Evolutionary conservation across 306 rosid genomes (phyloP).

Genomic region (Glycyrrhiza uralensis): DNA sequence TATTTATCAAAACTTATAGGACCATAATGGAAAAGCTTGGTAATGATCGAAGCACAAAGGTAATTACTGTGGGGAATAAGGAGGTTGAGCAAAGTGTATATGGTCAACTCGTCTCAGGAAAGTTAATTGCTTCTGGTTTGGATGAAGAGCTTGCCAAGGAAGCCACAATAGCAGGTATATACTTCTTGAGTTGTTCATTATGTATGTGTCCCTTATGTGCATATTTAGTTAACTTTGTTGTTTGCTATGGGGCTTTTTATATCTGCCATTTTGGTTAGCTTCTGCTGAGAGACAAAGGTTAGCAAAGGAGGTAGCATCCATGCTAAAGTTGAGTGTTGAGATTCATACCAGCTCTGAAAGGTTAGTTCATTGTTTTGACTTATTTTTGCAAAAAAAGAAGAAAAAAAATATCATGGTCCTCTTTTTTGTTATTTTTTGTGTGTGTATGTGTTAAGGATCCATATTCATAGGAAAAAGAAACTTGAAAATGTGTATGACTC

Average conservation of each 20-base stretch:
- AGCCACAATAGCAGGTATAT: constrained; percentile 72
- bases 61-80: constrained; percentile 62
- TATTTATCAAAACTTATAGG: constrained; percentile 41
- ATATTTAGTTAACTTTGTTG: constrained; percentile 22
- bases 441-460: no score
- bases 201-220: constrained; percentile 18
- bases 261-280: constrained; percentile 49
- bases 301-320: constrained; percentile 83
- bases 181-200: constrained; percentile 25
- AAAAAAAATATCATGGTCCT: background rate
- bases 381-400: background rate
- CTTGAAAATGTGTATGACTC: background rate
- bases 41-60: constrained; percentile 55
- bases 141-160: constrained; percentile 78
- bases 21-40: constrained; percentile 74
- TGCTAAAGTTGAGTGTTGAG: constrained; percentile 80
- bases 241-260: constrained; percentile 26
- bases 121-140: constrained; percentile 51
- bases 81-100: constrained; percentile 79
- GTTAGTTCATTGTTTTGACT: constrained; percentile 33
- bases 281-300: constrained; percentile 83
- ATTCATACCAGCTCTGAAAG: constrained; percentile 74
- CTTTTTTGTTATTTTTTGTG: background rate
- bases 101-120: constrained; percentile 50
- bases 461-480: background rate